phyloP scores from a whole-genome alignment of 768 basidiomycete species.

The Suillus placidus region DNA sequence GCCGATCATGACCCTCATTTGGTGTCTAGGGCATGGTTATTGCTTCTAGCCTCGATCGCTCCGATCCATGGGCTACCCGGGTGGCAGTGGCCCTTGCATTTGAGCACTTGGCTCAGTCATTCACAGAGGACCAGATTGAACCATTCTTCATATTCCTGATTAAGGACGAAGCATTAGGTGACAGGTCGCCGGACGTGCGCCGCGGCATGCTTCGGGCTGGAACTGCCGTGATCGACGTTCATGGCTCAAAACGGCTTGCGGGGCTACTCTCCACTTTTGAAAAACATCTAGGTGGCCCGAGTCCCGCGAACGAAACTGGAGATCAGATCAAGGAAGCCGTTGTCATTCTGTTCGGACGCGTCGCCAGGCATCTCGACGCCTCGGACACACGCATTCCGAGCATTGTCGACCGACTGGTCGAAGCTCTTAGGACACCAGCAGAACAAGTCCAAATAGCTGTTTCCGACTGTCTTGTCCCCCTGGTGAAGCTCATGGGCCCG shows the following conservation, averaged over 20 bases:
- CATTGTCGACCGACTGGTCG: conserved; percentile 84
- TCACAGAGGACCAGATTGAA: conserved; percentile 61
- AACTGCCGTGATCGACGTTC: conserved; percentile 76
- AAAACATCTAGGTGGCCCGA: conserved; percentile 58
- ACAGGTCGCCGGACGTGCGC: conserved; percentile 79
- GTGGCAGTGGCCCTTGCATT: conserved; percentile 74
- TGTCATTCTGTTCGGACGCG: conserved; percentile 90
- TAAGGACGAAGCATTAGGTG: conserved; percentile 84
- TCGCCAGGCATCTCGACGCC: conserved; percentile 83
- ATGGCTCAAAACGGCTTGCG: conserved; percentile 72
- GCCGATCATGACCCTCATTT: conserved; percentile 6
- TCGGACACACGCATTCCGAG: conserved; percentile 75
- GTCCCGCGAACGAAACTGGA: conserved; percentile 65
- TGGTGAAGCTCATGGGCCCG: conserved; percentile 71
- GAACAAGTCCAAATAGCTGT: conserved; percentile 98
- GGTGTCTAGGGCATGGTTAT: conserved; percentile 85
- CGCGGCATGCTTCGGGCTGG: conserved; percentile 88
- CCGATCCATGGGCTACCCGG: conserved; percentile 88
- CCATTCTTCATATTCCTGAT: conserved; percentile 87
- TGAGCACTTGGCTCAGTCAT: conserved; percentile 63
- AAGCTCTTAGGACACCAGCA: conserved; percentile 89
- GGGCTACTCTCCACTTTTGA: conserved; percentile 84
- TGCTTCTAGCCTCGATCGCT: conserved; percentile 78
- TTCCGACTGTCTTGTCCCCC: conserved; percentile 89
- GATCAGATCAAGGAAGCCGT: conserved; percentile 95